Evolutionary conservation across 2,329 filamentous ascomycete species (phyloP).

Genomic region (Blastomyces emzantsi): DNA sequence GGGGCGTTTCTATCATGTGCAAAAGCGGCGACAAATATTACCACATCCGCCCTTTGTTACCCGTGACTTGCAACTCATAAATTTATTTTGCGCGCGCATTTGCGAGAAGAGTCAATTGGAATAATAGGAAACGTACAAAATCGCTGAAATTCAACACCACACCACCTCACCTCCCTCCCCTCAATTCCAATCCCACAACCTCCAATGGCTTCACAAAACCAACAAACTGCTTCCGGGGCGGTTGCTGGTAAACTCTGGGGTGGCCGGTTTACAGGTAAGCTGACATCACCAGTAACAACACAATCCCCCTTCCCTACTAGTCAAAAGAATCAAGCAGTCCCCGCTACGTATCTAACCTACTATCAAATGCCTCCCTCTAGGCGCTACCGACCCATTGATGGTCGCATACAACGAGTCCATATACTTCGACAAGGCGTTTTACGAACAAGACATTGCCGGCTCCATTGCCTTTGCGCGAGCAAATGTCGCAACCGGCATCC

Average conservation of each 20-base stretch:
- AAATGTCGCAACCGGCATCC: slow-evolving; percentile 61
- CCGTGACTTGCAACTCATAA: not conserved
- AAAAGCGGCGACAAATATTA: no score
- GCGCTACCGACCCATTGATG: slow-evolving; percentile 72
- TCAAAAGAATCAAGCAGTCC: slow-evolving; percentile 12
- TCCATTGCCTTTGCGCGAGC: slow-evolving; percentile 68
- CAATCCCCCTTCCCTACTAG: not conserved
- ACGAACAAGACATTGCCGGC: slow-evolving; percentile 66
- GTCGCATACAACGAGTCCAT: slow-evolving; percentile 69
- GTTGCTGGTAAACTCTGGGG: slow-evolving; percentile 20
- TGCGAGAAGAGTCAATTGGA: no score
- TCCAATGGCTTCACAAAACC: slow-evolving; percentile 8
- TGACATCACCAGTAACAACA: not conserved
- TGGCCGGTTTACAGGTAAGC: slow-evolving; percentile 47
- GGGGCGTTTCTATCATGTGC: no score
- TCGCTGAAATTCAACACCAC: not conserved
- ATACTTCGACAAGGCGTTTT: slow-evolving; percentile 63
- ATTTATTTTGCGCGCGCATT: no score
- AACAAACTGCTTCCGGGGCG: slow-evolving; percentile 10
- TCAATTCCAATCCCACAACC: not conserved
- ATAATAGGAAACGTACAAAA: not conserved
- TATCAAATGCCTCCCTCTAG: slow-evolving; percentile 33
- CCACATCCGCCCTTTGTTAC: not conserved
- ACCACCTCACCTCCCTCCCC: not conserved
- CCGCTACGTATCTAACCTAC: not conserved